Evolutionary conservation across 164 flowering plant species (phyloP).

Genomic region (Houttuynia cordata): DNA sequence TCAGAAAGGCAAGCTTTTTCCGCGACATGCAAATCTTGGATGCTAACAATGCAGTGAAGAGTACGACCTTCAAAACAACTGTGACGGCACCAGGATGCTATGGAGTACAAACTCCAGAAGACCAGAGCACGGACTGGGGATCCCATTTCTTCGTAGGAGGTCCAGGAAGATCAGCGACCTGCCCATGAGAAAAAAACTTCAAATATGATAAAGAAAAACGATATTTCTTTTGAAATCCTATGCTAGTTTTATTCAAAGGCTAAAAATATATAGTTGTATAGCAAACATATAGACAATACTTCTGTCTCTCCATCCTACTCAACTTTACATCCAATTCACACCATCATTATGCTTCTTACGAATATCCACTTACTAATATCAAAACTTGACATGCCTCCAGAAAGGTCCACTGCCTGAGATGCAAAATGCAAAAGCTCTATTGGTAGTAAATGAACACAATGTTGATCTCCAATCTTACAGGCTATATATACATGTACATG

Average conservation of each 20-base stretch:
- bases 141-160: conserved; percentile 8
- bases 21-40: conserved; percentile 1
- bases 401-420: background rate
- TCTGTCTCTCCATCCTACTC: too few relatives aligned
- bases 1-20: conserved; percentile 3
- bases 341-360: too few relatives aligned
- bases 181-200: conserved; percentile 2
- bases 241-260: too few relatives aligned
- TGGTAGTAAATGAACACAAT: background rate
- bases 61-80: background rate
- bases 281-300: too few relatives aligned
- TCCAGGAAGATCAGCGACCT: conserved; percentile 1
- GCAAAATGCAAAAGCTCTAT: background rate
- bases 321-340: too few relatives aligned
- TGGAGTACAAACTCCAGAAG: background rate
- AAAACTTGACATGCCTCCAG: background rate
- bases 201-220: too few relatives aligned
- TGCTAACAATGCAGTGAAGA: background rate
- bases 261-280: too few relatives aligned
- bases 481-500: background rate
- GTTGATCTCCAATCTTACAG: background rate
- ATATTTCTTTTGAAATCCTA: too few relatives aligned
- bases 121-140: background rate
- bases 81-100: conserved; percentile 2
- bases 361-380: background rate